Conservation (phyloP, 257 asterid species). For the Cinchona pubescens region DNA sequence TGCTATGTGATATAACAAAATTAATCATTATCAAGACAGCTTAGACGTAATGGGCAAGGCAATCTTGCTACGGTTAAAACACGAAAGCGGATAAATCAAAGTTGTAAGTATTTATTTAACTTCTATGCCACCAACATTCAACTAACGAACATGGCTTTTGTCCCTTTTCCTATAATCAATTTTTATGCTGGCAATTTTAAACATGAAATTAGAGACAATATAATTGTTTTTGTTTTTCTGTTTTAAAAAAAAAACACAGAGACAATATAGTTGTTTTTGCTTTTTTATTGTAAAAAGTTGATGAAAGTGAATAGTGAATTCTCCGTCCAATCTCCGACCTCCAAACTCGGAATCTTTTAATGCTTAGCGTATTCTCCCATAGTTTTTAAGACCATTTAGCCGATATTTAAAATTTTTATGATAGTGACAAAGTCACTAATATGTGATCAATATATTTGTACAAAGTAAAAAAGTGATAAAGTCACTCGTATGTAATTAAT, state of each 20-base stretch:
- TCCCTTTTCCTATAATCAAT: conserved; percentile 4
- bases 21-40: conserved; percentile 12
- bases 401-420: no score
- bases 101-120: neutral
- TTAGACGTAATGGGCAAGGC: conserved; percentile 26
- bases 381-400: no score
- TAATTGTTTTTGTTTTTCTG: neutral
- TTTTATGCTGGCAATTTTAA: neutral
- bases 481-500: no score
- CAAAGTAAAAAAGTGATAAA: no score
- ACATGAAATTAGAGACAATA: neutral
- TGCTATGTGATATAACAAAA: neutral
- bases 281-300: neutral
- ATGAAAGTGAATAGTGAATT: no score
- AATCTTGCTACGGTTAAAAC: conserved; percentile 4
- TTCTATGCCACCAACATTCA: no score
- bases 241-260: no score
- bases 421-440: no score
- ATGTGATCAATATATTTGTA: no score
- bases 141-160: conserved; percentile 3
- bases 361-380: no score
- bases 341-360: no score
- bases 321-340: no score
- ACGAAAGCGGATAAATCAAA: conserved; percentile 24
- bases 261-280: neutral